A percentile compares a stretch with the other conserved stretches of the same genome.
Evolutionary conservation across 2,329 filamentous ascomycete species (phyloP).

Genomic region (Aspergillus fumigatus): DNA sequence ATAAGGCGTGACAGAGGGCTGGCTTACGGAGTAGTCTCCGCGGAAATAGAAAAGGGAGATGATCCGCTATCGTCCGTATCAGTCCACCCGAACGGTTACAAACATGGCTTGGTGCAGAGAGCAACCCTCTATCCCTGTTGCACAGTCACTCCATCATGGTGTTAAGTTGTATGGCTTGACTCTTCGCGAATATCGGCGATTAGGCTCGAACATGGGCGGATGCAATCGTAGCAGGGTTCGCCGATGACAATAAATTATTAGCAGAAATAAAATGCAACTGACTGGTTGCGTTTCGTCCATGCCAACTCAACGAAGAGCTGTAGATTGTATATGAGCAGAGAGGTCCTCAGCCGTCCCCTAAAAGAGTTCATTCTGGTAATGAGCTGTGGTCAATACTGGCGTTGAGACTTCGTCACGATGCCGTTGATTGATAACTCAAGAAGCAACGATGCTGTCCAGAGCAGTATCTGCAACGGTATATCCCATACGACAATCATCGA

Average conservation of each 20-base stretch:
- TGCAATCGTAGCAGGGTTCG: slow-evolving; percentile 12
- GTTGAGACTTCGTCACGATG: slow-evolving; percentile 18
- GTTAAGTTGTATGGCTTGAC: background rate
- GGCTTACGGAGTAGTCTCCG: background rate
- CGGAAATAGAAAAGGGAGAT: background rate
- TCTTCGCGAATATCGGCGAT: slow-evolving; percentile 10
- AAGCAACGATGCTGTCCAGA: slow-evolving; percentile 19
- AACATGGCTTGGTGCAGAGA: background rate
- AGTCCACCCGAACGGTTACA: background rate
- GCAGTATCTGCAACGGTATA: slow-evolving; percentile 12
- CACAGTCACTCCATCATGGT: background rate
- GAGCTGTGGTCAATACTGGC: slow-evolving; percentile 1
- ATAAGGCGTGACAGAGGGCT: background rate
- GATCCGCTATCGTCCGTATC: background rate
- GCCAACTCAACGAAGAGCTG: background rate
- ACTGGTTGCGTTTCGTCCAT: background rate
- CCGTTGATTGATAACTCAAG: slow-evolving; percentile 27
- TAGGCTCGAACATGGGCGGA: slow-evolving; percentile 8
- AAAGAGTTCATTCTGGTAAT: background rate
- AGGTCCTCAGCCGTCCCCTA: slow-evolving; percentile 3
- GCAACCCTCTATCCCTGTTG: background rate
- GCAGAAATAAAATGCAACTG: background rate
- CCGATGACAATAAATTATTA: background rate
- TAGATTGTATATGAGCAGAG: background rate
- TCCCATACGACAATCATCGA: slow-evolving; percentile 5